A percentile compares a stretch with the other conserved stretches of the same genome.
Conservation (phyloP, 176 grass and related monocot genomes). For the Raddia guianensis region DNA sequence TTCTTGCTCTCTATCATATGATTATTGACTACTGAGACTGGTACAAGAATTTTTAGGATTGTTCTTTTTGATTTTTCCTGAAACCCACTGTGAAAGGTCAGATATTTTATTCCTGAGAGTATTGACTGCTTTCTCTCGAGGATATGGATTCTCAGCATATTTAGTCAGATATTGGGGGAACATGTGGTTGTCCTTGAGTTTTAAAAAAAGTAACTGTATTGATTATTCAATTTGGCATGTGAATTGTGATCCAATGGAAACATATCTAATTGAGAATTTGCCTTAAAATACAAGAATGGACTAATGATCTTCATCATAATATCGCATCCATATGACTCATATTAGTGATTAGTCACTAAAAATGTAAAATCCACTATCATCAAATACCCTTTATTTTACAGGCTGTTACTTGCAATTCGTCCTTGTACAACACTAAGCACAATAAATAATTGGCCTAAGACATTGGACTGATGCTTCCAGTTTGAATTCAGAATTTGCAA, state of each 20-base stretch:
- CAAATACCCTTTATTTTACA: background rate
- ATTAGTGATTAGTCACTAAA: slow-evolving; percentile 29
- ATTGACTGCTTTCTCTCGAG: slow-evolving; percentile 8
- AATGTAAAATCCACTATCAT: background rate
- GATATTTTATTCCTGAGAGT: background rate
- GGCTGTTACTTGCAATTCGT: background rate
- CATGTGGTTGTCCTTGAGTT: background rate
- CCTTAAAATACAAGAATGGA: slow-evolving; percentile 21
- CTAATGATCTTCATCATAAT: slow-evolving; percentile 12
- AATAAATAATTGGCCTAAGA: background rate
- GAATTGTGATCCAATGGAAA: slow-evolving; percentile 1
- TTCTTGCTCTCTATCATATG: slow-evolving; percentile 12
- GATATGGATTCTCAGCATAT: slow-evolving; percentile 5
- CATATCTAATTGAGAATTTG: background rate
- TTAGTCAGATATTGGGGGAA: slow-evolving; percentile 24
- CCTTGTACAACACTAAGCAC: background rate
- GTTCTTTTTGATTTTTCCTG: background rate
- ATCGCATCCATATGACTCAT: slow-evolving; percentile 7
- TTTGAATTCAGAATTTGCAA: slow-evolving; percentile 21
- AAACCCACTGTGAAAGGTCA: background rate
- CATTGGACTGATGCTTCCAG: background rate
- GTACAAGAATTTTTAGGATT: slow-evolving; percentile 15
- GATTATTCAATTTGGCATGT: slow-evolving; percentile 9
- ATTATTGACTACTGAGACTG: slow-evolving; percentile 23
- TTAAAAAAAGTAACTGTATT: slow-evolving; percentile 7